A percentile compares a stretch with the other conserved stretches of the same genome.
Evolutionary conservation across 228 moss, liverwort and hornwort species (phyloP).

Genomic region (Sphagnum magellanicum): DNA sequence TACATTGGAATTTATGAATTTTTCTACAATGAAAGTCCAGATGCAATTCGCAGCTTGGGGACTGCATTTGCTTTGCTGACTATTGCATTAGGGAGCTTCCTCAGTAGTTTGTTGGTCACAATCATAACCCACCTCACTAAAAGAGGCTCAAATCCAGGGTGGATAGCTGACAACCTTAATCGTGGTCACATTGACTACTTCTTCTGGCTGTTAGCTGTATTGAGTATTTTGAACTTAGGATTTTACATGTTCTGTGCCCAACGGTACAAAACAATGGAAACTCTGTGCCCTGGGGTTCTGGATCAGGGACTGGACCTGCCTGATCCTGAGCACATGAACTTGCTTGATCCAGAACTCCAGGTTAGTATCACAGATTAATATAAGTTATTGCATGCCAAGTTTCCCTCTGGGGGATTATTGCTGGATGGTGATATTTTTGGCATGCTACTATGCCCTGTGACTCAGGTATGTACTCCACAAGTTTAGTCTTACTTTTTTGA

Average conservation of each 20-base stretch:
- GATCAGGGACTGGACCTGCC: too few species aligned
- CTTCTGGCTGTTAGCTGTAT: conserved; percentile 68
- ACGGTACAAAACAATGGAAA: conserved; percentile 50
- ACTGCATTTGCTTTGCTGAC: conserved; percentile 70
- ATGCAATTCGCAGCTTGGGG: conserved; percentile 73
- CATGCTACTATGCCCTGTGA: too few species aligned
- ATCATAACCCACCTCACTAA: conserved; percentile 53
- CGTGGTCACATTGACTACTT: conserved; percentile 79
- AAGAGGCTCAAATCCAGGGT: conserved; percentile 41
- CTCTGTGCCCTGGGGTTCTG: conserved; percentile 19
- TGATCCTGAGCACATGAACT: too few species aligned
- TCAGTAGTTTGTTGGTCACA: conserved; percentile 59
- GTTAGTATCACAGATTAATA: too few species aligned
- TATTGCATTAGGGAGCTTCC: conserved; percentile 71
- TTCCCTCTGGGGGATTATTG: too few species aligned
- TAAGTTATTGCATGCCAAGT: too few species aligned
- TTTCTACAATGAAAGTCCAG: conserved; percentile 84
- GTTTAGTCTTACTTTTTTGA: too few species aligned
- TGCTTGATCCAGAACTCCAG: too few species aligned
- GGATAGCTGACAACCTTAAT: conserved; percentile 84
- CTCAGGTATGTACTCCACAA: too few species aligned
- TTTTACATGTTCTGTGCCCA: conserved; percentile 53
- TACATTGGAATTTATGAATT: conserved; percentile 87
- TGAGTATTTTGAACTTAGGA: conserved; percentile 63
- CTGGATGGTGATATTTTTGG: too few species aligned